Conservation (phyloP, 2,329 filamentous ascomycete genomes). For the Fusarium mundagurra region DNA sequence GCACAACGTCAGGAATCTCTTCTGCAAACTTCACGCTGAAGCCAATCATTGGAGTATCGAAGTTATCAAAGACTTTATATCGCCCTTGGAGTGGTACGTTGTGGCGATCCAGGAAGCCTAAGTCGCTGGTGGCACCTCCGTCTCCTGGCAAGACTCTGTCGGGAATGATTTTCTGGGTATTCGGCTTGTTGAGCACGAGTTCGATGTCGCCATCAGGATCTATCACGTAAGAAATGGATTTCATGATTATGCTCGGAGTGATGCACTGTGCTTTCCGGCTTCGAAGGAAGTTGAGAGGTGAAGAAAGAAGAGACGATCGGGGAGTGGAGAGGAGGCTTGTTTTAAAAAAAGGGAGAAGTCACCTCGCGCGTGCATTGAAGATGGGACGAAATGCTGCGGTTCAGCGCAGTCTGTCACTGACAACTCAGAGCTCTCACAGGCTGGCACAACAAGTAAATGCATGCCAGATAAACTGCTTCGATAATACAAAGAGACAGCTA, state of each 20-base stretch:
- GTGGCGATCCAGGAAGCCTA: too few relatives aligned
- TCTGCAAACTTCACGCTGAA: not conserved
- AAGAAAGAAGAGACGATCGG: rapidly evolving
- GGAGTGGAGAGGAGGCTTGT: not conserved
- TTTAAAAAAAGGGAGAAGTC: not conserved
- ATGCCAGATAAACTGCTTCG: not conserved
- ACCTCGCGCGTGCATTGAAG: not conserved
- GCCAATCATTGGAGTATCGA: not conserved
- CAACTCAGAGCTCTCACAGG: not conserved
- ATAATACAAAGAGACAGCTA: rapidly evolving
- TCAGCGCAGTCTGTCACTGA: not conserved
- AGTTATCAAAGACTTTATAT: rapidly evolving
- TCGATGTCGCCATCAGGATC: not conserved
- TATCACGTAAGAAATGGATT: not conserved
- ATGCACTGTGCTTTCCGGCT: too few relatives aligned
- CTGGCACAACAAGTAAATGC: not conserved
- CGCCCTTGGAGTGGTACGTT: not conserved
- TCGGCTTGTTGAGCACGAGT: not conserved
- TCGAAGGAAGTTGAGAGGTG: not conserved
- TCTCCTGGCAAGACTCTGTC: not conserved
- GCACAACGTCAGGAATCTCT: rapidly evolving
- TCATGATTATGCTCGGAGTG: not conserved
- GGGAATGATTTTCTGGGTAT: not conserved
- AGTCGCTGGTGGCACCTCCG: rapidly evolving
- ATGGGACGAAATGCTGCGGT: not conserved